These are phyloP conservation scores for Pilobolus umbonatus DNA, from an alignment of 192 early-diverging fungal genomes.

Conservation along the genomic window DNA sequence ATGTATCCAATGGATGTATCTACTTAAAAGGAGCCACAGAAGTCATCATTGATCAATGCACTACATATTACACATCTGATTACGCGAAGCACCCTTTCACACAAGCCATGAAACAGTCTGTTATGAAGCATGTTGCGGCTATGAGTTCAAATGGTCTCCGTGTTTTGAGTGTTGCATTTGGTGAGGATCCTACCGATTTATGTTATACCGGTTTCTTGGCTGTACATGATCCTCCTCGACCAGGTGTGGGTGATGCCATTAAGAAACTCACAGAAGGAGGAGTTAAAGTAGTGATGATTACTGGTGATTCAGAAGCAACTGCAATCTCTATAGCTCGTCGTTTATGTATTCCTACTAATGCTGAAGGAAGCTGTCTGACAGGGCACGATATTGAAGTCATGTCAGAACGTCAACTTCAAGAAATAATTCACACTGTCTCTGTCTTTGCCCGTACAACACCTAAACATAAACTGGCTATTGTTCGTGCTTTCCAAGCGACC, in stretches of 20 bases:
- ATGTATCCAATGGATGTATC: constrained; percentile 11
- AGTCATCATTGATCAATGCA: constrained; percentile 68
- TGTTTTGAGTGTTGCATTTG: constrained; percentile 81
- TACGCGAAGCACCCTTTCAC: constrained; percentile 51
- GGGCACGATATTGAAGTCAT: constrained; percentile 69
- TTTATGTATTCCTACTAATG: constrained; percentile 75
- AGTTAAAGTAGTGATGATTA: constrained; percentile 95
- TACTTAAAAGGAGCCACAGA: constrained; percentile 91
- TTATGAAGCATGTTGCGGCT: constrained; percentile 54
- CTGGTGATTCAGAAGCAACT: constrained; percentile 91
- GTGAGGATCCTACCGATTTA: constrained; percentile 46
- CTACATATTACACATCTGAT: constrained; percentile 52
- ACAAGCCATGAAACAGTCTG: constrained; percentile 47
- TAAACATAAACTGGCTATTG: constrained; percentile 90
- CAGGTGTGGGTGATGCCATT: constrained; percentile 73
- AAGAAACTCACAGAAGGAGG: constrained; percentile 64
- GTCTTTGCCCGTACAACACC: constrained; percentile 81
- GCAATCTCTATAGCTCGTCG: constrained; percentile 84
- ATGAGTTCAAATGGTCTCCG: constrained; percentile 79
- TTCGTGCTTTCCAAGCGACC: constrained; percentile 78
- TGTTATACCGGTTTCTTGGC: constrained; percentile 82
- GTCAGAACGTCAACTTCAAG: constrained; percentile 55
- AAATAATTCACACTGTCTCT: constrained; percentile 54
- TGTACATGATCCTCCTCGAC: constrained; percentile 91
- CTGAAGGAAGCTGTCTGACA: constrained; percentile 61